Evolutionary conservation across 768 basidiomycete species (phyloP), one percentile per base, ranked within the genome.

Genomic region (Serendipita vermifera): DNA sequence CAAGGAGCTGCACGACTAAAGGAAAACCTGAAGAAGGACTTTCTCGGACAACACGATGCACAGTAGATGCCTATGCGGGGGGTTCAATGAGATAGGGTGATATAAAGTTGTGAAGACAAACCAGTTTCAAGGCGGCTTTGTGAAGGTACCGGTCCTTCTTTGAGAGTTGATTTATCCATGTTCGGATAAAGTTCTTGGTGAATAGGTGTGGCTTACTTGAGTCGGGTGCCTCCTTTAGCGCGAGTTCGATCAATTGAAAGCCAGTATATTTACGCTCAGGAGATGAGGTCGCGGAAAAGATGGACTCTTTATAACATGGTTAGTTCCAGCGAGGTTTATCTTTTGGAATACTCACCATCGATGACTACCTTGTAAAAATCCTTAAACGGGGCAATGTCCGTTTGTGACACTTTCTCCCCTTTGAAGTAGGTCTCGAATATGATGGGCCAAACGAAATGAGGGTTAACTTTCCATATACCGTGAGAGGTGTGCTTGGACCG

Each of bases 111-210:
- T 24, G 48, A 27, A 36, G 41, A 67, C 83, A 39, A 62, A 87
- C 94, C 65, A 89, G 82, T 67, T 87, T 81, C 57, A 77, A 77
- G 2, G 94, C 89, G 15, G 85, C 83, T 68, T 89, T 92, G 72
- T 94, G 87, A 41, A 98, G 70, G 65, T 91, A 85, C 53, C 91
- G 79, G 67, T 97, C 93, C 40, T 76, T 76, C 55, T 87, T 83
- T 0, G 89, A 86, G 20, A 99, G 75, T 67, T 98, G 92, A 65
- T 94, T 94, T 58, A 94, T 93, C 89, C 93, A 94, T 33, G 85
- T 84, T 33, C 91, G 83, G 86, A 97, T 92, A 64, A 96, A 87
- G 67, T 96, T 92, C 63, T 84, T 85, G 17, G 88, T 93, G 67
- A 99, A 92, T 32, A 98, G 73, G 77, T 89, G 82, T 0, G 88